Percentiles rank a stretch among this genome's conserved stretches.
phyloP scores from a whole-genome alignment of 192 early-diverging fungal species.

The Chytriomyces sp. region DNA sequence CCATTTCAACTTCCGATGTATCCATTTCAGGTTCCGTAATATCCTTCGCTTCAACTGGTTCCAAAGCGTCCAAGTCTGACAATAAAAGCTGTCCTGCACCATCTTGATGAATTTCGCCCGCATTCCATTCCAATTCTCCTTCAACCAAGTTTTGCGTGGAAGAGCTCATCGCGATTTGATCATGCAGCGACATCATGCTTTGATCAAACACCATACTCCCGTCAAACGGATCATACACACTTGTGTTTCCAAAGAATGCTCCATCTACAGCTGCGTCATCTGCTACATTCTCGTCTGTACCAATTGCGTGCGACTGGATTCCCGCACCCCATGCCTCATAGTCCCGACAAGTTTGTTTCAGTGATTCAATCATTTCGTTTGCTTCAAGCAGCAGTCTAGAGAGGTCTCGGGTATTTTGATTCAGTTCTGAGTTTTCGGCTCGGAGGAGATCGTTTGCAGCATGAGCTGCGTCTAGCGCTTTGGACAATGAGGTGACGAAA shows the following conservation, averaged over 20 bases:
- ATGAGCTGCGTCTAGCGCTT: conserved; percentile 13
- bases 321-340: no score
- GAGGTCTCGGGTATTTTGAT: conserved; percentile 9
- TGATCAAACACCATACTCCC: background rate
- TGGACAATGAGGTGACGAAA: conserved; percentile 12
- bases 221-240: background rate
- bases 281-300: background rate
- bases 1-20: background rate
- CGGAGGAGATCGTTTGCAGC: conserved; percentile 12
- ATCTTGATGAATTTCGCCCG: no score
- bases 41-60: background rate
- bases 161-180: background rate
- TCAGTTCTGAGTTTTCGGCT: background rate
- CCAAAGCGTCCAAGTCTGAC: background rate
- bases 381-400: conserved; percentile 23
- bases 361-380: conserved; percentile 23
- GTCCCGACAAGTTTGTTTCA: background rate
- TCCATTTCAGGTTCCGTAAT: background rate
- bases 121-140: no score
- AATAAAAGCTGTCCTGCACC: no score
- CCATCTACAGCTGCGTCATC: background rate
- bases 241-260: background rate
- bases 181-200: background rate
- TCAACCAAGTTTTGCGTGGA: background rate
- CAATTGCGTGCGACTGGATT: background rate